Conservation (phyloP, 176 grass and related monocot species). For the Rhynchospora pubera region DNA sequence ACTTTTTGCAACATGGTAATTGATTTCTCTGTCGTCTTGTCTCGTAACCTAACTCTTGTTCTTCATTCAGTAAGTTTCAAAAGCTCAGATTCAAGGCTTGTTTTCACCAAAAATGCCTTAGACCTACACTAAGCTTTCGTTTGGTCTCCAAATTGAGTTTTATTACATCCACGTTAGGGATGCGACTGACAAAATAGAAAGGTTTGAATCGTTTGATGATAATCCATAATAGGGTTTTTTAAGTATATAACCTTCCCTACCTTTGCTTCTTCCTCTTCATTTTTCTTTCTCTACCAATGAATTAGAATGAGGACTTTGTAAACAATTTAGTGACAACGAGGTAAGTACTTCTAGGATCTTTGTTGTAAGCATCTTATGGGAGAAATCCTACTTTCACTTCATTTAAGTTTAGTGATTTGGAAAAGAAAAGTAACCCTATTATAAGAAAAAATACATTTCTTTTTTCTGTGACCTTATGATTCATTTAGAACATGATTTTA, state of each 20-base stretch:
- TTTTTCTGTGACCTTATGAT: neutral
- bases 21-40: too few relatives aligned
- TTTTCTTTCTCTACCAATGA: neutral
- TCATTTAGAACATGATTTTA: neutral
- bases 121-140: too few relatives aligned
- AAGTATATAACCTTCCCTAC: neutral
- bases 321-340: neutral
- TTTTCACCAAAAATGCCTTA: too few relatives aligned
- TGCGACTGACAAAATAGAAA: neutral
- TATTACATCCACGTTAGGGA: neutral
- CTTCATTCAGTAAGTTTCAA: too few relatives aligned
- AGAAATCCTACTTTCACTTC: neutral
- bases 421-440: neutral
- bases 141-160: too few relatives aligned
- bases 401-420: neutral
- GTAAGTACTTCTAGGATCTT: neutral
- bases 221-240: neutral
- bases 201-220: neutral
- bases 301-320: neutral
- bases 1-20: too few relatives aligned
- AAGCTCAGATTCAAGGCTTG: too few relatives aligned
- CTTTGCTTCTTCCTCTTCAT: neutral
- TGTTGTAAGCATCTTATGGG: neutral
- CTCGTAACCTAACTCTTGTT: too few relatives aligned
- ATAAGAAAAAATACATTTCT: neutral